These are phyloP conservation scores for Hura crepitans DNA, from an alignment of 441 rosid genomes.

Conservation along the genomic window DNA sequence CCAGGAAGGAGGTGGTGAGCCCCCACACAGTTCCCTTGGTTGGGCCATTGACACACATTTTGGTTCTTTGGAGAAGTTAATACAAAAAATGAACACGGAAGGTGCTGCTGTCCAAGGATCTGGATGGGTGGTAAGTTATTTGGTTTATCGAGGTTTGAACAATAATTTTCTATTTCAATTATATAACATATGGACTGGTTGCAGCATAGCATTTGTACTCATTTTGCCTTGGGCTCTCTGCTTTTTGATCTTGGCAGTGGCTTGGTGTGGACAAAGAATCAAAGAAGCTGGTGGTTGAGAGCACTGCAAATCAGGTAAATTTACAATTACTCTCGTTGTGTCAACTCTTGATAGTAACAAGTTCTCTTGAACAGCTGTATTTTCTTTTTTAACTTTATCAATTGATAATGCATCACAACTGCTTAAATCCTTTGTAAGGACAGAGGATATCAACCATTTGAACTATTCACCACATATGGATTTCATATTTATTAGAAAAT, in stretches of 20 bases:
- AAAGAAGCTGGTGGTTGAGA: constrained; percentile 85
- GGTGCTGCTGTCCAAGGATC: constrained; percentile 98
- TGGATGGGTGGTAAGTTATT: constrained; percentile 93
- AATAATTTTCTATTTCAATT: neutral
- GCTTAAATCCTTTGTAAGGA: neutral
- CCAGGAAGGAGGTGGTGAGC: constrained; percentile 96
- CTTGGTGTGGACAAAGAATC: constrained; percentile 78
- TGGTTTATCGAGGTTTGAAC: constrained; percentile 5
- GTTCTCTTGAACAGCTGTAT: neutral
- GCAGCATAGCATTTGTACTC: neutral
- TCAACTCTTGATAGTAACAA: neutral
- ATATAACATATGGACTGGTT: neutral
- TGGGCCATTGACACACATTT: constrained; percentile 70
- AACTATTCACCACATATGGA: neutral
- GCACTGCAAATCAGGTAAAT: constrained; percentile 86
- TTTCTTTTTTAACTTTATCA: neutral
- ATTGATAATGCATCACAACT: neutral
- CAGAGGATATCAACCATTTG: neutral
- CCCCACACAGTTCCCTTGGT: constrained; percentile 69
- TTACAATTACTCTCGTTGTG: neutral
- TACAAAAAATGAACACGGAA: constrained; percentile 70
- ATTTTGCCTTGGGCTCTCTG: constrained; percentile 2
- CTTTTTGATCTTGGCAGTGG: constrained; percentile 46
- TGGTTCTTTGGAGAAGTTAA: constrained; percentile 71
- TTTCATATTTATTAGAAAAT: neutral